Evolutionary conservation across 495 filamentous ascomycete species (phyloP).

Genomic region (Saxispiralis lemnorum): DNA sequence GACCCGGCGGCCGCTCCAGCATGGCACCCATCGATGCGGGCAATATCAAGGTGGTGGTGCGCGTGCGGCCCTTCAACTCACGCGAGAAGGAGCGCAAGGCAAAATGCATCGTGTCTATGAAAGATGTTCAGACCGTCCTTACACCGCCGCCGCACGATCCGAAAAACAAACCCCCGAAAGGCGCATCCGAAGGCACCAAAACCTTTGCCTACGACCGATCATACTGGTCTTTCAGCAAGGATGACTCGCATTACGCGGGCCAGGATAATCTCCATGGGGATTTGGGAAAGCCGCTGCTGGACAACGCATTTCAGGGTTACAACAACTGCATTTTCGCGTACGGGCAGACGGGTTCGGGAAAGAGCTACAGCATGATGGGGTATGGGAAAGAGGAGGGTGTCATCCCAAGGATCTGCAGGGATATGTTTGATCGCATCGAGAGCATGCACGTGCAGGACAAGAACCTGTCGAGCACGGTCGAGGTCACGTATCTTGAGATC

Average conservation of each 20-base stretch:
- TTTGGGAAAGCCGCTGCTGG: conserved; percentile 73
- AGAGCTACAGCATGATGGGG: conserved; percentile 99
- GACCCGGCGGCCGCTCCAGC: conserved; percentile 13
- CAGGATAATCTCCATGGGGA: conserved; percentile 80
- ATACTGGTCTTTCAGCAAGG: conserved; percentile 92
- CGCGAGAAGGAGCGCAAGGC: conserved; percentile 69
- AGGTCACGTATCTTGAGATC: conserved; percentile 97
- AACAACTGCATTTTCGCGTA: conserved; percentile 99
- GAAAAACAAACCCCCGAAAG: conserved; percentile 40
- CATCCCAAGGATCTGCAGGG: conserved; percentile 92
- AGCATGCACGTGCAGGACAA: conserved; percentile 54
- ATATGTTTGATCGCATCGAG: conserved; percentile 83
- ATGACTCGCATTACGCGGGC: conserved; percentile 66
- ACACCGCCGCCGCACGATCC: conserved; percentile 46
- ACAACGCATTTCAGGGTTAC: conserved; percentile 97
- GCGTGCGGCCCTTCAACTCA: conserved; percentile 76
- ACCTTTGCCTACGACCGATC: conserved; percentile 89
- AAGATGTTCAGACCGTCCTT: conserved; percentile 74
- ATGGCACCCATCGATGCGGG: conserved; percentile 72
- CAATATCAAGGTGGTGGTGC: conserved; percentile 99
- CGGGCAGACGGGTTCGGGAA: conserved; percentile 94
- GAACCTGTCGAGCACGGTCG: conserved; percentile 72
- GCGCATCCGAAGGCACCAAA: conserved; percentile 58
- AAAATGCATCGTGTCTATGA: conserved; percentile 98
- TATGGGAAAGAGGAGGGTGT: conserved; percentile 93